Conservation (phyloP, 2,329 filamentous ascomycete species). For the Apiospora aurea region DNA sequence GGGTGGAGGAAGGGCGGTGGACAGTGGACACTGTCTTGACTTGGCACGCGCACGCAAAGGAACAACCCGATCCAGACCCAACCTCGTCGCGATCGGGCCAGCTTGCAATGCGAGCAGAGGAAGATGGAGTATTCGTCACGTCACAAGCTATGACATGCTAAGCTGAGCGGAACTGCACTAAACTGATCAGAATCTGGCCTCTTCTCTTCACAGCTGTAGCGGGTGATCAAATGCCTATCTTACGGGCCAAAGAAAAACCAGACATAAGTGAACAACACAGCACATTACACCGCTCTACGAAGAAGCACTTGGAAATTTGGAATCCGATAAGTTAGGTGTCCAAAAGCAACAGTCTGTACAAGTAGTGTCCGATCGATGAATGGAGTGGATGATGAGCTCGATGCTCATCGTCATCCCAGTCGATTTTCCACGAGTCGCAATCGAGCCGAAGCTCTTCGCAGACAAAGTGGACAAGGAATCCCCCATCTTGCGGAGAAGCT, state of each 20-base stretch:
- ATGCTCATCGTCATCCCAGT: neutral
- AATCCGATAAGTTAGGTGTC: neutral
- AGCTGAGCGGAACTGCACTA: neutral
- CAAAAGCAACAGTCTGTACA: neutral
- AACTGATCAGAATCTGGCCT: neutral
- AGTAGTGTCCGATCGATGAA: neutral
- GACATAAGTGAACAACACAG: neutral
- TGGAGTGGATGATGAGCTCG: neutral
- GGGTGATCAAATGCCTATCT: neutral
- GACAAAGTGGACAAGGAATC: neutral
- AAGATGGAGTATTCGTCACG: neutral
- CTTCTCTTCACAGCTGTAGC: neutral
- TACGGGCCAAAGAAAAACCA: neutral
- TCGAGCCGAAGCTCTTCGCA: neutral
- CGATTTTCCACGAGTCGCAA: neutral
- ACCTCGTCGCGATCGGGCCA: neutral
- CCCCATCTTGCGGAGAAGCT: too few species aligned
- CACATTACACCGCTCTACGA: slow-evolving; percentile 1
- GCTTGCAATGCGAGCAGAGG: neutral
- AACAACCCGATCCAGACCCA: neutral
- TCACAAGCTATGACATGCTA: neutral
- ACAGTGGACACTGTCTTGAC: neutral
- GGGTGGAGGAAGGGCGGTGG: neutral
- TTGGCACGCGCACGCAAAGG: slow-evolving; percentile 1
- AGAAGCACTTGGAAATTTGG: neutral